These are phyloP conservation scores for Aspergillus neoniger DNA, from an alignment of 2,329 filamentous ascomycete genomes.

Conservation along the genomic window DNA sequence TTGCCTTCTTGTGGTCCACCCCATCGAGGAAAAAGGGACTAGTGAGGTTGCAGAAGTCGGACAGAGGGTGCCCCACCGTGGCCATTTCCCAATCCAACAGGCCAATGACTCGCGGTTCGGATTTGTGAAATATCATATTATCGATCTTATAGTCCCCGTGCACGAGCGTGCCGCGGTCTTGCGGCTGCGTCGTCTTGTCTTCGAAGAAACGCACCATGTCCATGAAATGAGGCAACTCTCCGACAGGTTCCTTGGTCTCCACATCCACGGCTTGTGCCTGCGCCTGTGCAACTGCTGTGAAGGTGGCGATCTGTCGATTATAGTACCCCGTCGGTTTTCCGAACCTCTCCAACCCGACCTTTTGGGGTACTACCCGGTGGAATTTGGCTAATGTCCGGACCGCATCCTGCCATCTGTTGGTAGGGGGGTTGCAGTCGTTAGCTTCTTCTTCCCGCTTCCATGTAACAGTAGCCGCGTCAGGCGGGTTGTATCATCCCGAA, in stretches of 20 bases:
- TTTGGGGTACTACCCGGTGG: constrained; percentile 69
- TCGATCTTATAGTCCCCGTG: constrained; percentile 98
- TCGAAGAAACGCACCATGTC: constrained; percentile 79
- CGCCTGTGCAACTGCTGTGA: constrained; percentile 72
- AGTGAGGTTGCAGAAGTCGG: constrained; percentile 80
- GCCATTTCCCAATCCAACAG: constrained; percentile 99
- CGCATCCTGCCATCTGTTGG: constrained; percentile 73
- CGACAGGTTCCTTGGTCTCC: constrained; percentile 75
- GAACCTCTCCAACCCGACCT: constrained; percentile 70
- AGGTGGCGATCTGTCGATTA: constrained; percentile 79
- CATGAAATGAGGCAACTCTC: constrained; percentile 78
- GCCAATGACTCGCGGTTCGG: constrained; percentile 82
- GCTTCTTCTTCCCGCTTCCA: not conserved
- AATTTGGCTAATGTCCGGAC: constrained; percentile 81
- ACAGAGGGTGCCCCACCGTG: constrained; percentile 92
- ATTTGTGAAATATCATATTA: constrained; percentile 86
- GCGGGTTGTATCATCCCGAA: not conserved
- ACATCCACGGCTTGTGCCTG: constrained; percentile 76
- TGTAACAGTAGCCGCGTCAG: not conserved
- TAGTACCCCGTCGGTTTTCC: constrained; percentile 80
- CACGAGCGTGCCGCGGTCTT: constrained; percentile 75
- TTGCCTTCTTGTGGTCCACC: constrained; percentile 38
- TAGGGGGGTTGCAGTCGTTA: constrained; percentile 1
- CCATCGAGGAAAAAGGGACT: constrained; percentile 42
- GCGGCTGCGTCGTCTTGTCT: constrained; percentile 68